These are phyloP conservation scores for Sclerotinia sclerotiorum DNA, from an alignment of 2,329 filamentous ascomycete genomes.

Conservation along the genomic window DNA sequence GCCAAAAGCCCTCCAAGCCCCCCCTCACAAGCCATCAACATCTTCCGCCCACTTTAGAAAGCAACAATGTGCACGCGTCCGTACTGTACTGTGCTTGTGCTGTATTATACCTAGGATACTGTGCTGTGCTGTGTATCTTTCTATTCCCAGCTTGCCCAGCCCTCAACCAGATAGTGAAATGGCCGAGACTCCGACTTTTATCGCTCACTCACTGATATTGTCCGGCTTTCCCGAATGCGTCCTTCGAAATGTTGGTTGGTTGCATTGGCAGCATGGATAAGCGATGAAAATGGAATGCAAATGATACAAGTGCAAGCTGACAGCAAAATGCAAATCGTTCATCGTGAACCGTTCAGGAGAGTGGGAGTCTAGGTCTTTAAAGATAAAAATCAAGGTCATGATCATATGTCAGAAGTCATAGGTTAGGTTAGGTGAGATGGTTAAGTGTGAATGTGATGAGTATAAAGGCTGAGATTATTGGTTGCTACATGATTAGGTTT, in stretches of 20 bases:
- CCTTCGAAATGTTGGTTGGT: background rate
- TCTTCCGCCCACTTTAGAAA: conserved; percentile 3
- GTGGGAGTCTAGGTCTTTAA: conserved; percentile 16
- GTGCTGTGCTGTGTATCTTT: background rate
- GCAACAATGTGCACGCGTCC: background rate
- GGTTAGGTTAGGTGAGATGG: background rate
- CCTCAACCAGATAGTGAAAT: background rate
- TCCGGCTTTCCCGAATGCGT: conserved; percentile 11
- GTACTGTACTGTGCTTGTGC: background rate
- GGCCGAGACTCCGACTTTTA: conserved; percentile 13
- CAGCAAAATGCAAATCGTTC: too few species aligned
- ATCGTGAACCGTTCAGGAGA: background rate
- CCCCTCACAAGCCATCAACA: conserved; percentile 5
- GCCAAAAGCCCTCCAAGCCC: conserved; percentile 9
- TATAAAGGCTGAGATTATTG: conserved; percentile 5
- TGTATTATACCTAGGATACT: too few species aligned
- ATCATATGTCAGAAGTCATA: background rate
- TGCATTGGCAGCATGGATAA: conserved; percentile 2
- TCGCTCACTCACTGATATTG: background rate
- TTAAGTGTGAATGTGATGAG: conserved; percentile 1
- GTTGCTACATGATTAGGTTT: conserved; percentile 11
- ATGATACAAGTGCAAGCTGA: background rate
- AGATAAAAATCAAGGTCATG: conserved; percentile 1
- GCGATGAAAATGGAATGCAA: conserved; percentile 5
- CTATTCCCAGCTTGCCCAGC: background rate